These are phyloP conservation scores for Clavispora asparagi DNA, from an alignment of 805 yeast genomes.

Conservation along the genomic window DNA sequence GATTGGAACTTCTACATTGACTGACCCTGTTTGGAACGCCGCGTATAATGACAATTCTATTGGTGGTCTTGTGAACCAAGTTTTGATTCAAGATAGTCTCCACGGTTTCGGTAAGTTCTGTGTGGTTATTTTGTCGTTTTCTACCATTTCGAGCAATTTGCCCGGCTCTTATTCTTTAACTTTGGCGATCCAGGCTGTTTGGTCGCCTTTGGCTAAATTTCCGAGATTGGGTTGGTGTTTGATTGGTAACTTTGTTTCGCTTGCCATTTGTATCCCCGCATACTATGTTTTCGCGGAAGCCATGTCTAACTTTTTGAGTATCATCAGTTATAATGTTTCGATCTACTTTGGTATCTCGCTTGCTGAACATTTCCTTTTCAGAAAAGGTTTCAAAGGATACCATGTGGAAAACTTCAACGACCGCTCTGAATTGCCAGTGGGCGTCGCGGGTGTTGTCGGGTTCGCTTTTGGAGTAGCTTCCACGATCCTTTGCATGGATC, in stretches of 20 bases:
- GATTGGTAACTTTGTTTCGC: slow-evolving; percentile 25
- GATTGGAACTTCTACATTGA: slow-evolving; percentile 23
- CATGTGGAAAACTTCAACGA: slow-evolving; percentile 22
- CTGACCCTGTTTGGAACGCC: slow-evolving; percentile 23
- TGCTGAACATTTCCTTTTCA: slow-evolving; percentile 25
- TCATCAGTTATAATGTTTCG: slow-evolving; percentile 28
- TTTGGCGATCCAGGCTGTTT: slow-evolving; percentile 25
- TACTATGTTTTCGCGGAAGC: slow-evolving; percentile 26
- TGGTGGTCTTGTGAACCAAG: slow-evolving; percentile 29
- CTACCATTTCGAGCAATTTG: slow-evolving; percentile 28
- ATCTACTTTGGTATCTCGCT: slow-evolving; percentile 27
- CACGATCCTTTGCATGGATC: slow-evolving; percentile 28
- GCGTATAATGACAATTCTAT: slow-evolving; percentile 24
- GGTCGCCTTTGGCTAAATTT: slow-evolving; percentile 25
- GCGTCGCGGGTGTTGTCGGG: slow-evolving; percentile 26
- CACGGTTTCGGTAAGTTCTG: slow-evolving; percentile 30
- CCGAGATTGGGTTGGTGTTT: slow-evolving; percentile 34
- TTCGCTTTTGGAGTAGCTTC: slow-evolving; percentile 28
- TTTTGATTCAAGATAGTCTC: slow-evolving; percentile 22
- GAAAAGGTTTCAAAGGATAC: slow-evolving; percentile 23
- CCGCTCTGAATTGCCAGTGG: slow-evolving; percentile 21
- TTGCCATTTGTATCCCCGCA: slow-evolving; percentile 31
- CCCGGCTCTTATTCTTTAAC: slow-evolving; percentile 31
- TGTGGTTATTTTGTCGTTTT: slow-evolving; percentile 26
- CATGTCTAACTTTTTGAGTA: slow-evolving; percentile 28